phyloP scores from a whole-genome alignment of 2,329 filamentous ascomycete species.

The Fusarium oxysporum region DNA sequence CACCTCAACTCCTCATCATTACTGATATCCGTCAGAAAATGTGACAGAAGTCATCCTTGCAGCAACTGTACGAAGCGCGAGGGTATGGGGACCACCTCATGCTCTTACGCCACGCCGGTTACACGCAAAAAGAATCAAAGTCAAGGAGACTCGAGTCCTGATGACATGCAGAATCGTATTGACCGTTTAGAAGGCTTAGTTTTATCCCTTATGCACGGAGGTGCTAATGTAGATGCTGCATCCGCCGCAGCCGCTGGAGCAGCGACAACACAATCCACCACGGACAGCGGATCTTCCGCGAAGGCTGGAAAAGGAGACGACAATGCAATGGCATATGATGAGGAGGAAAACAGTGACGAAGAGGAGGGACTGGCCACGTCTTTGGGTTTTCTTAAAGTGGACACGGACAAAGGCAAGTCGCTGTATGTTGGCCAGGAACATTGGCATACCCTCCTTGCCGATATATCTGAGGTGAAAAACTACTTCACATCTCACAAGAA shows the following conservation, averaged over 20 bases:
- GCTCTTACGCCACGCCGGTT: constrained; percentile 82
- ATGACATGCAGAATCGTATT: constrained; percentile 99
- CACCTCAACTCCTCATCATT: not conserved
- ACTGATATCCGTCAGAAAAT: constrained; percentile 73
- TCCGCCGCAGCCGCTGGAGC: constrained; percentile 52
- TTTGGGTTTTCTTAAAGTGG: constrained; percentile 85
- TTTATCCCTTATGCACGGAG: constrained; percentile 92
- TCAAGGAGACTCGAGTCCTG: constrained; percentile 72
- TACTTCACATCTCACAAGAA: constrained; percentile 90
- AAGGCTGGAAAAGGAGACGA: constrained; percentile 69
- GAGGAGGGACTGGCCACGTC: constrained; percentile 77
- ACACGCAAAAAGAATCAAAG: constrained; percentile 79
- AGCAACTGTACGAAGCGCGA: constrained; percentile 95
- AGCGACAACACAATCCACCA: constrained; percentile 51
- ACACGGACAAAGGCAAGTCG: constrained; percentile 79
- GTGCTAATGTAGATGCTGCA: constrained; percentile 63
- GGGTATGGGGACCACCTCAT: constrained; percentile 81
- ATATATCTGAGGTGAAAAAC: constrained; percentile 92
- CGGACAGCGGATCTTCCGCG: constrained; percentile 59
- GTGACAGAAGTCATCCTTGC: constrained; percentile 90
- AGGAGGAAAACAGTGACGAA: constrained; percentile 74
- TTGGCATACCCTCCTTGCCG: constrained; percentile 82
- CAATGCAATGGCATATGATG: constrained; percentile 57
- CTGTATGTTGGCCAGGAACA: constrained; percentile 86
- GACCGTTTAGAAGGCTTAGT: constrained; percentile 94